Percentiles rank a stretch among this genome's conserved stretches.
Conservation (phyloP, 768 basidiomycete species). For the Candolleomyces eurysporus region DNA sequence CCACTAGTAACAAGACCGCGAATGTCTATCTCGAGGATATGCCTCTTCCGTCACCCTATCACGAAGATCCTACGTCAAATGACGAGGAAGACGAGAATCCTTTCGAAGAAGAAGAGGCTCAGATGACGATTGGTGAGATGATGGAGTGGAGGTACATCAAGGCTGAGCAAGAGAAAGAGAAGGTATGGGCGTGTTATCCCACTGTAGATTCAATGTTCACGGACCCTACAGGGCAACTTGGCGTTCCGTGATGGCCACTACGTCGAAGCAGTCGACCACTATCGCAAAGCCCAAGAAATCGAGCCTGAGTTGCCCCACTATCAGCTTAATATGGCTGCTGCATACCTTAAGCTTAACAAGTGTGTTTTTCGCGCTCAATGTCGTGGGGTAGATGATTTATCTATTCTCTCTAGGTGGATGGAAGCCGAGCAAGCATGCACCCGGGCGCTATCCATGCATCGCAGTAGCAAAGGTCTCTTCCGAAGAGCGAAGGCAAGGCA, state of each 20-base stretch:
- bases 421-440: conserved; percentile 73
- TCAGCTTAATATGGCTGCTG: conserved; percentile 74
- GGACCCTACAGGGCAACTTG: conserved; percentile 52
- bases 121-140: conserved; percentile 70
- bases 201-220: not conserved
- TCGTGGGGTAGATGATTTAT: conserved; percentile 5
- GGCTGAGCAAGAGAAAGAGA: conserved; percentile 71
- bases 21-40: not conserved
- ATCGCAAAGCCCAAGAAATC: conserved; percentile 57
- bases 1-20: not conserved
- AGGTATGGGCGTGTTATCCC: conserved; percentile 34
- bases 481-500: conserved; percentile 65
- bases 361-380: conserved; percentile 31
- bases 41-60: not conserved
- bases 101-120: conserved; percentile 38
- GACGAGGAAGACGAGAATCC: conserved; percentile 44
- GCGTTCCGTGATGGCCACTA: conserved; percentile 68
- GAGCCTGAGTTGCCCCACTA: conserved; percentile 77
- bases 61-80: not conserved
- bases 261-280: conserved; percentile 51
- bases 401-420: conserved; percentile 51
- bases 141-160: conserved; percentile 73
- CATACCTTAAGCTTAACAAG: conserved; percentile 69
- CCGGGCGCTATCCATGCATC: conserved; percentile 59
- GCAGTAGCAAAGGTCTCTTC: conserved; percentile 67